A percentile compares a stretch with the other conserved stretches of the same genome.
Conservation (phyloP, 768 basidiomycete genomes). For the Tulasnella sp. region DNA sequence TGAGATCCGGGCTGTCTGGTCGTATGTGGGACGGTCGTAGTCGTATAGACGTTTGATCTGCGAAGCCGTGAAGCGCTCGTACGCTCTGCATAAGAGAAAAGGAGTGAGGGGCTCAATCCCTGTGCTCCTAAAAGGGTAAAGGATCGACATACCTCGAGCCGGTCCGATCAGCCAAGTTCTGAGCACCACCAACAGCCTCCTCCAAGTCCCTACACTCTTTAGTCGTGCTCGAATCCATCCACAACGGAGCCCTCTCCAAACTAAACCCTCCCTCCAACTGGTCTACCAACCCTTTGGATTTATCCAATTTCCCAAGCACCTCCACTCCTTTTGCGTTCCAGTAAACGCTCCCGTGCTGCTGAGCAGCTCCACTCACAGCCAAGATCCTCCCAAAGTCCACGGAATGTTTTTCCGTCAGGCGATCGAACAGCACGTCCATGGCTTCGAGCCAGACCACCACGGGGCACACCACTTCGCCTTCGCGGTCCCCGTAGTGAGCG, state of each 20-base stretch:
- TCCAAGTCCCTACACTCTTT: conserved; percentile 68
- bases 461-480: conserved; percentile 74
- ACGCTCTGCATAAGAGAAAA: conserved; percentile 43
- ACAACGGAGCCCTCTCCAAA: conserved; percentile 66
- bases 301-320: conserved; percentile 52
- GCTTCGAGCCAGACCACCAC: conserved; percentile 84
- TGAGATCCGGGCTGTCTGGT: conserved; percentile 61
- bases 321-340: conserved; percentile 59
- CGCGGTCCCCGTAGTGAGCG: conserved; percentile 56
- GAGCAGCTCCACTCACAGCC: conserved; percentile 72
- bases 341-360: conserved; percentile 86
- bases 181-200: conserved; percentile 61
- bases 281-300: conserved; percentile 47
- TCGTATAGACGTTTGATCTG: conserved; percentile 49
- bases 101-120: background rate
- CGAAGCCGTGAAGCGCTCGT: conserved; percentile 82
- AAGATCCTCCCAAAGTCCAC: conserved; percentile 57
- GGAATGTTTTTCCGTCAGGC: conserved; percentile 50
- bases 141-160: conserved; percentile 48
- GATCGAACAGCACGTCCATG: conserved; percentile 67
- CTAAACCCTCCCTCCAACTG: conserved; percentile 68
- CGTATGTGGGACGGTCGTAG: conserved; percentile 36
- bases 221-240: conserved; percentile 87
- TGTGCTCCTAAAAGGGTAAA: background rate
- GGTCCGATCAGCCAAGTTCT: conserved; percentile 66